Evolutionary conservation across 208 protist genomes (phyloP), one percentile per base, ranked within the genome.

Genomic region (Zelonia costaricensis): DNA sequence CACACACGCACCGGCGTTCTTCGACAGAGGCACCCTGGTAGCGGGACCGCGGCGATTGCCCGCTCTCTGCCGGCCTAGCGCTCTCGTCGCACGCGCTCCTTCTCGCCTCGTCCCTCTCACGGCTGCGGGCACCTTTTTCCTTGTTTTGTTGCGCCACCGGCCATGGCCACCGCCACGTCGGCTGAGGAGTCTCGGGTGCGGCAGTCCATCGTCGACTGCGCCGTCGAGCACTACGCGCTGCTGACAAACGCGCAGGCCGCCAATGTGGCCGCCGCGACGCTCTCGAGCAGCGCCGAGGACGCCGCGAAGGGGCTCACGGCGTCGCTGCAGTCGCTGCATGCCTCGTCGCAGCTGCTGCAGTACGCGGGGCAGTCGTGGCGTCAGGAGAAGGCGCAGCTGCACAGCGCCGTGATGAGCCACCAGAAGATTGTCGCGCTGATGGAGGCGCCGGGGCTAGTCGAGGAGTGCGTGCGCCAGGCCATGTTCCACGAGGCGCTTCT

Each of bases 401-500:
- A 67, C 42, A 55, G 64, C 40, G 80, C 86, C 7, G 62, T 83
- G 18, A 49, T 74, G 44, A 76, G 82, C 31, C 78, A 93, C 59
- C 77, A 83, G 54, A 76, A 86, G 45, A 59, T 95, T 10, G 53
- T 88, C n/a, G 75, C 75, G 2, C 66, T 95, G 44, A 69, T 90
- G 46, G 89, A 95, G 64, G 78, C 82, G 0, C 89, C 89, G 0
- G 42, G 52, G 9, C 48, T 92, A 8, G 69, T 93, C 43, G 67
- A 77, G 27, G 86, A 92, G 23, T 92, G 85, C 65, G 70, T 93
- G 38, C 60, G 62, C 2, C 75, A 76, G 35, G 82, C 84, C 20
- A 85, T 95, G 84, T 93, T 89, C 65, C 77, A 86, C 59, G 86
- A 95, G 75, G 86, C 86, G 30, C 51, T 90, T 0, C 68, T 83